Conservation (phyloP, 331 rosid species). For the Prunus yedoensis region DNA sequence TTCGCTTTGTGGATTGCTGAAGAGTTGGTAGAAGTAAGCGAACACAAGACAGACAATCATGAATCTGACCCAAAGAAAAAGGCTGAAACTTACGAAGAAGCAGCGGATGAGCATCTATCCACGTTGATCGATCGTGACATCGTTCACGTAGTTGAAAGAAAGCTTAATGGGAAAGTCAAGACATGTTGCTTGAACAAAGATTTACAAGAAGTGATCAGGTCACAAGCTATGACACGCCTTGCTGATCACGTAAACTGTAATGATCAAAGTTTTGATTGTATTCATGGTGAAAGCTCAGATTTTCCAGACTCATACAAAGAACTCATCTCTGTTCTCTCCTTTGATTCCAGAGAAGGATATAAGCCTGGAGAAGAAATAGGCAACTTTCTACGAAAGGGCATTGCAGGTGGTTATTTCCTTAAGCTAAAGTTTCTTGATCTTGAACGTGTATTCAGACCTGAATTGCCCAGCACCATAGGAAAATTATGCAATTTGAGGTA, state of each 20-base stretch:
- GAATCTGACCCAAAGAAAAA: too few species aligned
- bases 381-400: conserved; percentile 25
- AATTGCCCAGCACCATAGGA: conserved; percentile 21
- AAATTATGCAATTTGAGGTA: conserved; percentile 24
- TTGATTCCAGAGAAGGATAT: conserved; percentile 41
- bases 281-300: background rate
- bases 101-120: conserved; percentile 11
- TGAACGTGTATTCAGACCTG: conserved; percentile 32
- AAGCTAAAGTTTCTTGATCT: conserved; percentile 27
- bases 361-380: conserved; percentile 33
- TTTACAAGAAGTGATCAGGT: conserved; percentile 5
- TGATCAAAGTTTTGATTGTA: background rate
- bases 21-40: conserved; percentile 9
- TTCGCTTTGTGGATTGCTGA: conserved; percentile 39
- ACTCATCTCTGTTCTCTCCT: conserved; percentile 19
- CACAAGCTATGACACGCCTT: background rate
- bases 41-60: background rate
- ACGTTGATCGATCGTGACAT: conserved; percentile 16
- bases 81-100: conserved; percentile 14
- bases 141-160: conserved; percentile 32
- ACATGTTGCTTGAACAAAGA: conserved; percentile 24
- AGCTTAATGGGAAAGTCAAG: conserved; percentile 29
- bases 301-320: background rate
- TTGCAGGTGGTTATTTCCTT: conserved; percentile 15
- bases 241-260: conserved; percentile 12